phyloP scores from a whole-genome alignment of 1,284 basidiomycete genomes.

The Lignosus rhinocerotis region DNA sequence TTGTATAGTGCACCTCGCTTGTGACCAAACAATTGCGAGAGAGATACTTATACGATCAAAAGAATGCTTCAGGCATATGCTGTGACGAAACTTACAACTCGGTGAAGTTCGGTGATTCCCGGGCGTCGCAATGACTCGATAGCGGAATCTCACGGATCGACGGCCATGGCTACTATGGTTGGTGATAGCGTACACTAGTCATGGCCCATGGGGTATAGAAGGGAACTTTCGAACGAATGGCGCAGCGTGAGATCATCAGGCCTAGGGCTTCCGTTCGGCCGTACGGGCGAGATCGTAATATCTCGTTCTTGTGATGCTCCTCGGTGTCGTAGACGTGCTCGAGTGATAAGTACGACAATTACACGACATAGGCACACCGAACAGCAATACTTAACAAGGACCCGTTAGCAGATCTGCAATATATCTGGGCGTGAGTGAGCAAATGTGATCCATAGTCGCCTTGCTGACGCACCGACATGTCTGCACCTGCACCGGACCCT shows the following conservation, averaged over 20 bases:
- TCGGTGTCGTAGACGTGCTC: neutral
- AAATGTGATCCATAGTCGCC: neutral
- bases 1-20: too few relatives aligned
- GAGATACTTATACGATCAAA: too few relatives aligned
- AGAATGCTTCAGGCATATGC: too few relatives aligned
- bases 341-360: neutral
- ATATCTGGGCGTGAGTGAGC: neutral
- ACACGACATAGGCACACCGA: neutral
- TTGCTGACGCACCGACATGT: neutral
- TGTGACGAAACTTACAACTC: too few relatives aligned
- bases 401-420: neutral
- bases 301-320: neutral
- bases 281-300: too few relatives aligned
- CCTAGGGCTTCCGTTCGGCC: too few relatives aligned
- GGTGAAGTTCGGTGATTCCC: neutral
- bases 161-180: too few relatives aligned
- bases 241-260: neutral
- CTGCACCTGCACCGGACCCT: neutral
- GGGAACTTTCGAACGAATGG: too few relatives aligned
- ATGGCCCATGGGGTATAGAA: neutral
- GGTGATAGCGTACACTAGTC: neutral
- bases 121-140: neutral
- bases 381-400: neutral
- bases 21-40: too few relatives aligned
- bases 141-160: neutral